Conservation (phyloP, 306 rosid genomes). For the Delonix regia region DNA sequence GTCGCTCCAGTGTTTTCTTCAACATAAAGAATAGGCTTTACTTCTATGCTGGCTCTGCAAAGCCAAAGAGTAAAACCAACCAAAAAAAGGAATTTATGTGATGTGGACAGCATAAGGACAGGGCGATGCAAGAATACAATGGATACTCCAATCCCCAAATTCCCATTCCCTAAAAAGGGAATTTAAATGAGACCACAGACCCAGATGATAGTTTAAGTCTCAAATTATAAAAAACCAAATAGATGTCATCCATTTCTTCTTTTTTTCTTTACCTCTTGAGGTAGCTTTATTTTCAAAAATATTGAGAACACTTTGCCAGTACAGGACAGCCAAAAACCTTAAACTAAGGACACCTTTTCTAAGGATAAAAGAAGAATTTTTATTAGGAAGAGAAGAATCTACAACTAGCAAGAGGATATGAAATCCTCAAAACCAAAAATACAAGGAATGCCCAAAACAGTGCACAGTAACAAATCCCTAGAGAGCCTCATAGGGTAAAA, state of each 20-base stretch:
- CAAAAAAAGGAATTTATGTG: conserved; percentile 18
- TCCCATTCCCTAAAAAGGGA: conserved; percentile 18
- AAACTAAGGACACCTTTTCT: neutral
- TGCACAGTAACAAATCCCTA: neutral
- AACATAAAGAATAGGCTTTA: conserved; percentile 85
- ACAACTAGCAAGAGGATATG: neutral
- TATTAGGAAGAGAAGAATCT: neutral
- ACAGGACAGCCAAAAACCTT: conserved; percentile 5
- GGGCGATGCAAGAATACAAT: neutral
- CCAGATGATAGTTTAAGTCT: neutral
- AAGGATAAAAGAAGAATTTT: neutral
- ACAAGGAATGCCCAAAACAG: neutral
- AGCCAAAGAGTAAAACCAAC: conserved; percentile 36
- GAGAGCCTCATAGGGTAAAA: neutral
- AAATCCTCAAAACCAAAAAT: neutral
- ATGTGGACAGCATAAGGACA: neutral
- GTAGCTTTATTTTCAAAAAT: neutral
- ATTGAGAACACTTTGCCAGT: conserved; percentile 23
- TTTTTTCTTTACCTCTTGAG: neutral
- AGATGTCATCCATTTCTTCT: conserved; percentile 12
- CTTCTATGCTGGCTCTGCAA: conserved; percentile 82
- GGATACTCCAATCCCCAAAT: conserved; percentile 1
- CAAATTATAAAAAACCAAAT: conserved; percentile 19
- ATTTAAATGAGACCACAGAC: neutral
- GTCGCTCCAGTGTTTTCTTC: conserved; percentile 55